Evolutionary conservation across 2,329 filamentous ascomycete species (phyloP), one percentile per base, ranked within the genome.

Genomic region (Calycina herbarum): DNA sequence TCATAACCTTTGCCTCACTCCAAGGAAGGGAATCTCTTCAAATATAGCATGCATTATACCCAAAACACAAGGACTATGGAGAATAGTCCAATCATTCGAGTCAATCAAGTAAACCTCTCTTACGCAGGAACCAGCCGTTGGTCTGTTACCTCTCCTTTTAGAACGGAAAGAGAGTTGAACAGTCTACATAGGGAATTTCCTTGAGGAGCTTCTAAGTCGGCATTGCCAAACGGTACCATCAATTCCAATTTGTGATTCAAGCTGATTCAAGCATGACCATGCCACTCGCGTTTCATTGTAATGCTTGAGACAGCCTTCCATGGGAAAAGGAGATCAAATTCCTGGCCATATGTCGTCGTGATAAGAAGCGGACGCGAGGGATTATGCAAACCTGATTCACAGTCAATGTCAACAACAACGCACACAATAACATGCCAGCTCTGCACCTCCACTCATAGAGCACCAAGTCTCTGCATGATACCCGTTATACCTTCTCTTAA

Each of bases 401-500:
- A 64, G 65, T 27, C 27, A 61, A 64, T 66, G 64, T 68, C 69
- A 70, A 70, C 66, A 70, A 65, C 65, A 66, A 51, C 45, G 45
- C 45, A 51, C 20, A 51, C 45, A 51, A 24, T 11, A 51, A 51
- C 45, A 24, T 64, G n/a, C 67, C 59, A 64, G 67, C 64, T 45
- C 42, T 20, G 17, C 2, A n/a, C 27, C 27, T 29, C 27, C 27
- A 29, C 27, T 29, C 27, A 29, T 29, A 29, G 27, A 2, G 27
- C 27, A 29, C 27, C 15, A 45, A 42, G 42, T 20, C 15, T 20
- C 40, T 2, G 45, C n/a, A 48, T 17, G n/a, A 38, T 31, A 31
- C 29, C 29, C 29, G 29, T 31, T 31, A 31, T 38, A 38, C 35
- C 35, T 8, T 38, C 35, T 38, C 35, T 38, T 38, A 38, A 61